Conservation (phyloP, 306 rosid species). For the Trichosanthes cucumerina region DNA sequence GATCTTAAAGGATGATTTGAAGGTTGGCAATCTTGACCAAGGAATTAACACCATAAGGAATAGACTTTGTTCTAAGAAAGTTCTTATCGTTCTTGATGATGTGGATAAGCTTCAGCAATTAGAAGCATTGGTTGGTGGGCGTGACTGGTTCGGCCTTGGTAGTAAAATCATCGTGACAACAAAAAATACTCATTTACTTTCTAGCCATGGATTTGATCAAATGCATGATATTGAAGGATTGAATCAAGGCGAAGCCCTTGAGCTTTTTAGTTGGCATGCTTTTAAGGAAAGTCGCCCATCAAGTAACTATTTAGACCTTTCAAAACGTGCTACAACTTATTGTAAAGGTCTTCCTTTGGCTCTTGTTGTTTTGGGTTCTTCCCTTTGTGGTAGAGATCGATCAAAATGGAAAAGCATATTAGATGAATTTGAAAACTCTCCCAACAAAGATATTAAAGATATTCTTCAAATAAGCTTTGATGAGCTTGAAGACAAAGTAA, state of each 20-base stretch:
- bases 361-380: conserved; percentile 28
- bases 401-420: conserved; percentile 12
- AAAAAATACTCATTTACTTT: not conserved
- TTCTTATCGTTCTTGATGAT: conserved; percentile 11
- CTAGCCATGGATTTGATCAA: not conserved
- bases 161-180: conserved; percentile 22
- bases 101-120: conserved; percentile 1
- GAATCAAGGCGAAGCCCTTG: not conserved
- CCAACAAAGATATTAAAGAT: conserved; percentile 3
- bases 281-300: not conserved
- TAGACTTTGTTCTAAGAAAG: not conserved
- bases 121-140: not conserved
- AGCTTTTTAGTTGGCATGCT: conserved; percentile 14
- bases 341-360: conserved; percentile 31
- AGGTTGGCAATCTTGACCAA: not conserved
- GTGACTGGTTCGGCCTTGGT: conserved; percentile 10
- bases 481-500: not conserved
- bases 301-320: not conserved
- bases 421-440: conserved; percentile 12
- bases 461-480: conserved; percentile 11
- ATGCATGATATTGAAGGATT: not conserved
- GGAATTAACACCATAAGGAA: not conserved
- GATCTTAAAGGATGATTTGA: not conserved
- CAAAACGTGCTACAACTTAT: conserved; percentile 6
- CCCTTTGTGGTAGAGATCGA: conserved; percentile 1